Percentiles rank a stretch among this genome's conserved stretches.
Evolutionary conservation across 2,329 filamentous ascomycete species (phyloP).

Genomic region (Sphaerulina vaccinii): DNA sequence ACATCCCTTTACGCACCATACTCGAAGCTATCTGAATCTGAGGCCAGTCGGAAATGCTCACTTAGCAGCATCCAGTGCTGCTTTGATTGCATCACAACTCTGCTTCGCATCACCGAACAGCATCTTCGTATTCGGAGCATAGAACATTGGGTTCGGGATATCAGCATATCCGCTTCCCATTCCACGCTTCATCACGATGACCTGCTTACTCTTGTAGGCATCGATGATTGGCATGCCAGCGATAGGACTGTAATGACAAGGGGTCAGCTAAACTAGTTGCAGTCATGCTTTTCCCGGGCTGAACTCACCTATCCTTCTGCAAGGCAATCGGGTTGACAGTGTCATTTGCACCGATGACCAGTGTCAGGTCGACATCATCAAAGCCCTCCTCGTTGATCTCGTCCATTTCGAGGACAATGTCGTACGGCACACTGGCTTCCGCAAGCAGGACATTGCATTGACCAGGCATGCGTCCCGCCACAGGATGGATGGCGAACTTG

Average conservation of each 20-base stretch:
- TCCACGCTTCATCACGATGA: slow-evolving; percentile 87
- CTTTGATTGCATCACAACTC: slow-evolving; percentile 37
- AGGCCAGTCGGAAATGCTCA: too few relatives aligned
- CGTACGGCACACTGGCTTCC: slow-evolving; percentile 84
- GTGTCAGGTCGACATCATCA: slow-evolving; percentile 75
- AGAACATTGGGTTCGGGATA: slow-evolving; percentile 91
- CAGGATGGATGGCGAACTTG: slow-evolving; percentile 74
- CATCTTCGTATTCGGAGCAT: slow-evolving; percentile 70
- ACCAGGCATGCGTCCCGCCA: slow-evolving; percentile 87
- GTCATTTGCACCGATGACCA: slow-evolving; percentile 86
- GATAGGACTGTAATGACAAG: slow-evolving; percentile 59
- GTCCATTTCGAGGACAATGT: slow-evolving; percentile 92
- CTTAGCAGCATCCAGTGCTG: slow-evolving; percentile 31
- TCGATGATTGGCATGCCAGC: slow-evolving; percentile 91
- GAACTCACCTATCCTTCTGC: slow-evolving; percentile 60
- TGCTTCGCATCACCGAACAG: slow-evolving; percentile 84
- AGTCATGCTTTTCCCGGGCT: background rate
- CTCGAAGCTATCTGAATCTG: too few relatives aligned
- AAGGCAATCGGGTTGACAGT: slow-evolving; percentile 89
- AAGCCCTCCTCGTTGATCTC: slow-evolving; percentile 90
- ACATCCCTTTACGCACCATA: too few relatives aligned
- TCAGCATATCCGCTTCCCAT: slow-evolving; percentile 89
- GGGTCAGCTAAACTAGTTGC: slow-evolving; percentile 14
- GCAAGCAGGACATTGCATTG: slow-evolving; percentile 90
- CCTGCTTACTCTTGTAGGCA: slow-evolving; percentile 91